Evolutionary conservation across 31 red algal genomes (phyloP), one percentile per base, ranked within the genome.

Genomic region (Bonnemaisonia californica): DNA sequence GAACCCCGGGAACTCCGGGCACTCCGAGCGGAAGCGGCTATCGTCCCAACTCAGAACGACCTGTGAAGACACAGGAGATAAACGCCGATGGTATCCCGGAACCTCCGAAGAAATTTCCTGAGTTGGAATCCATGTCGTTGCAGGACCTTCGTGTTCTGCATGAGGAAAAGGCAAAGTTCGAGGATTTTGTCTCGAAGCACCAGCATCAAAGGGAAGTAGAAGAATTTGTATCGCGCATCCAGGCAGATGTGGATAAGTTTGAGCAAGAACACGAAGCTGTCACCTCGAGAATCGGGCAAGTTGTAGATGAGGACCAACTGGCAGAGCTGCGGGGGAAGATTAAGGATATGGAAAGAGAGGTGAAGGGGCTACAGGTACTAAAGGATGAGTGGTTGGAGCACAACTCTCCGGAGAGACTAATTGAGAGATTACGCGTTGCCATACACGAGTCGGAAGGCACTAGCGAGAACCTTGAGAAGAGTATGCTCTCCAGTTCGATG

Each of bases 401-500:
- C 9, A 90, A 90, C 62, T 90, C 87, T 4, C 77, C 78, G 2
- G 71, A 81, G 62, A 39, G 87, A 2, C 62, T 90, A 1, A 90
- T 90, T 2, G 87, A 83, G 51, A 51, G 87, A 48, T 81, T 90
- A 21, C 51, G 71, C 58, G 48, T 59, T 40, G 87, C 77, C 2
- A 82, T 90, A 29, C 45, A 33, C 23, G 87, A 90, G 37, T 82
- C 60, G 18, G 87, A 90, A 36, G 42, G 45, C 4, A 51, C 36
- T 21, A 62, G 54, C 23, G 69, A 90, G 60, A 41, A 36, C 3
- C 73, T 90, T 7, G 71, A 75, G 48, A 90, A 81, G 61, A 69
- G 60, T 22, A 90, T 90, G 87, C 41, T 81, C 33, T 90, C 87
- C n/a, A 90, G 87, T 57, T 80, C 71, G 56, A 90, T 90, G 71